Evolutionary conservation across 345 rosid genomes (phyloP), one percentile per base, ranked within the genome.

Genomic region (Raphanus raphanistrum): DNA sequence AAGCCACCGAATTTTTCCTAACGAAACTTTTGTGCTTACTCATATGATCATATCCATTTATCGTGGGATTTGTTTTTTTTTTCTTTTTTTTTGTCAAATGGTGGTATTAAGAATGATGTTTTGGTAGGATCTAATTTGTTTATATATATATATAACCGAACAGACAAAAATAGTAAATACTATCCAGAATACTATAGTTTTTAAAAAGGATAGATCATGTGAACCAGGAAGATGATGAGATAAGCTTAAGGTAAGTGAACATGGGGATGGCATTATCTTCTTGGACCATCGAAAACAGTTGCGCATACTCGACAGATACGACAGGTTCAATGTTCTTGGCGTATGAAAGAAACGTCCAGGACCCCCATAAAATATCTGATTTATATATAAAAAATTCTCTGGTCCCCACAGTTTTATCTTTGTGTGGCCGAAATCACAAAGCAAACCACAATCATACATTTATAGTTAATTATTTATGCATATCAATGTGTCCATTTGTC

Each of bases 281-380:
- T 10, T 71, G 72, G 68, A 64, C 65, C 28, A 45, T 54, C 50
- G 25, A 5, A 36, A 16, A 61, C 70, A 79, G 64, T 66, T 61
- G 21, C 15, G 41, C 13, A 78, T 61, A 64, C 81, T 41, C 60
- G 28, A 50, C 43, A 65, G 45, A 79, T 27, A 59, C 48, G 77
- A 60, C 74, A 73, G 75, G 75, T 79, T 74, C 82, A 74, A 29
- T 62, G 79, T 62, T 79, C 79, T 57, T 67, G 65, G 35, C 29
- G 31, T 21, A 61, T 67, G 29, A 52, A 48, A 68, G 41, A 67
- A 79, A n/a, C 52, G 21, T 62, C 41, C 31, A 60, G 12, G 70
- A 52, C 78, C 74, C 82, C 61, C 60, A 21, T 21, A 21, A 32
- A 4, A n/a, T 8, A n/a, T 72, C 72, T 45, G 12, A 45, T 4